Base-by-base conservation (phyloP, 768 basidiomycete species). In the Kwoniella heveanensis region DNA sequence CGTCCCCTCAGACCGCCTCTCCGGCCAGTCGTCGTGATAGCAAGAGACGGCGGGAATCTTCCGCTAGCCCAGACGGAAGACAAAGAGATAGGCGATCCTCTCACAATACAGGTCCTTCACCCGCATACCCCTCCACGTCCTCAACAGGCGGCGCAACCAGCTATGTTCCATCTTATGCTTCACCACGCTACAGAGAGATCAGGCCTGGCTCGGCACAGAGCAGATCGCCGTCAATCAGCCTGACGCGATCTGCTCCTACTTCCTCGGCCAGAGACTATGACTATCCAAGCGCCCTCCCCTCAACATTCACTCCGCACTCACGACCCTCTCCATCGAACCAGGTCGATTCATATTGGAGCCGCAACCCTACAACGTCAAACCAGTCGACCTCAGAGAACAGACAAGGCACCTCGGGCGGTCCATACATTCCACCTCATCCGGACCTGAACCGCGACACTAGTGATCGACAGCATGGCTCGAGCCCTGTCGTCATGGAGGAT, bases 31-130 rank as follows among this genome's bases (percentile, higher is more conserved):
- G 9, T 24, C 3, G 25, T 3, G 8, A 44, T 44, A 26, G 24
- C 21, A 49, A 54, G 54, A 53, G 53, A 50, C 44, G 60, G 30
- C 44, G 53, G 21, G 32, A 36, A 24, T 59, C 47, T 10, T 39
- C 50, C 10, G 39, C 39, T 44, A 44, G 39, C 19, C 10, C 17
- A 24, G 49, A 50, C 22, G 22, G 39, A 44, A 19, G 39, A 44
- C 39, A 44, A 17, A 17, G 39, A 44, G 39, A 9, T 17, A 17
- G 39, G 8, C 3, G 6, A n/a, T 60, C 58, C 17, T 36, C 50
- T 52, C 25, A 49, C 1, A 60, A 32, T n/a, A 3, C 30, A 27
- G 50, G 53, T 1, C 0, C 24, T 22, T 22, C 37, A 30, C 47
- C 60, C 52, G 25, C 19, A 22, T 22, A 51, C 32, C 57, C n/a